These are phyloP conservation scores for Colletotrichum cuscutae DNA, from an alignment of 2,329 filamentous ascomycete species.

Conservation along the genomic window DNA sequence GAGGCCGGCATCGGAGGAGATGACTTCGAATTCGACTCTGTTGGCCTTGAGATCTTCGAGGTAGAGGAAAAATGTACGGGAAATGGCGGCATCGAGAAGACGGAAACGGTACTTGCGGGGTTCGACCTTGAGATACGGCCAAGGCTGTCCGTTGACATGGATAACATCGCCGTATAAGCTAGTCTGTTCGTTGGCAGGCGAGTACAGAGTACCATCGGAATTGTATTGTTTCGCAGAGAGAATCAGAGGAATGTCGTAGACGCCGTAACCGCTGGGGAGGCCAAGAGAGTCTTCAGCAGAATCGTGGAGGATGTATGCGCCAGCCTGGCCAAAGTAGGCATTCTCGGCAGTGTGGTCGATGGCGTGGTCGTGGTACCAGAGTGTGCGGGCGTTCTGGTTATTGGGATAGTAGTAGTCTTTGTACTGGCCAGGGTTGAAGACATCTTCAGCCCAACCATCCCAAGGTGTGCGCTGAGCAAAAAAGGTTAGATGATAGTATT, in stretches of 20 bases:
- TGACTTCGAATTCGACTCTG: constrained; percentile 55
- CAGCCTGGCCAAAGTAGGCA: constrained; percentile 62
- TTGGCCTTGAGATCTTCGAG: constrained; percentile 41
- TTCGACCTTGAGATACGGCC: constrained; percentile 63
- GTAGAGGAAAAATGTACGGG: constrained; percentile 54
- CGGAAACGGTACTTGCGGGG: constrained; percentile 65
- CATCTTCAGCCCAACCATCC: constrained; percentile 63
- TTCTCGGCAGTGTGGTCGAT: constrained; percentile 57
- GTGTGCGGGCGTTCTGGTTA: constrained; percentile 55
- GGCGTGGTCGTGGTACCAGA: constrained; percentile 60
- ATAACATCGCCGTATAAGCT: constrained; percentile 63
- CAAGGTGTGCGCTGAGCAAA: constrained; percentile 47
- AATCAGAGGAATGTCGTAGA: constrained; percentile 60
- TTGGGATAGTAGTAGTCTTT: constrained; percentile 69
- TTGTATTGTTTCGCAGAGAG: constrained; percentile 56
- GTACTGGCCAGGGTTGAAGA: constrained; percentile 55
- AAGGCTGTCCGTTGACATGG: constrained; percentile 64
- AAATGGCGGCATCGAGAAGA: constrained; percentile 56
- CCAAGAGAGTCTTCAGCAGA: constrained; percentile 52
- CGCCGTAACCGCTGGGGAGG: constrained; percentile 51
- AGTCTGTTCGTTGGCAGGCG: constrained; percentile 47
- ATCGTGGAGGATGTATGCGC: constrained; percentile 61
- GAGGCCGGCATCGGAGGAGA: constrained; percentile 60
- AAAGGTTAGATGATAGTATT: neutral
- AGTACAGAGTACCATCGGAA: constrained; percentile 54